phyloP scores from a whole-genome alignment of 352 stramenopile species.

The Phytophthora meadii region DNA sequence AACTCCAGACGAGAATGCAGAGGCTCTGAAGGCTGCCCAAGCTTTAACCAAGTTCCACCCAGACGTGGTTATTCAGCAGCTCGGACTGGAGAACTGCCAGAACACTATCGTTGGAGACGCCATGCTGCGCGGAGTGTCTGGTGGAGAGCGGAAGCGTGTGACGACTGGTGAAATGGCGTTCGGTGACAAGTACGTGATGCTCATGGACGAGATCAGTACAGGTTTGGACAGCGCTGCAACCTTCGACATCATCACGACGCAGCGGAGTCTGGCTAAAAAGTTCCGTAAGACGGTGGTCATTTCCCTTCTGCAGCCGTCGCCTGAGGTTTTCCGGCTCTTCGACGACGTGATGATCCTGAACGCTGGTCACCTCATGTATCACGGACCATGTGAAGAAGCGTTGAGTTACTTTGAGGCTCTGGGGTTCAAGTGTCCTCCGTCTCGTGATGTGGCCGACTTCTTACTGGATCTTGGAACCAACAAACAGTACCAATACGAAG shows the following conservation, averaged over 20 bases:
- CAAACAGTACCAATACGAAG: conserved; percentile 39
- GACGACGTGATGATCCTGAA: conserved; percentile 68
- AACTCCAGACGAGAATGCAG: conserved; percentile 13
- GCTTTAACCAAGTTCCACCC: conserved; percentile 9
- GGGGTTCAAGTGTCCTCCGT: conserved; percentile 31
- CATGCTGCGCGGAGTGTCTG: conserved; percentile 19
- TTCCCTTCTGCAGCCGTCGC: conserved; percentile 57
- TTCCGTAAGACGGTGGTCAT: conserved; percentile 59
- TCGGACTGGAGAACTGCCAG: conserved; percentile 26
- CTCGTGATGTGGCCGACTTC: conserved; percentile 91
- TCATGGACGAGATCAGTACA: conserved; percentile 93
- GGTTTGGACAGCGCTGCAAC: conserved; percentile 91
- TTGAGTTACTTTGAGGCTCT: conserved; percentile 17
- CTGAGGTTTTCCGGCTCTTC: conserved; percentile 50
- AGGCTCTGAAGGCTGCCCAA: conserved; percentile 1
- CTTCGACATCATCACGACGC: conserved; percentile 86
- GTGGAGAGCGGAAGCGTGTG: conserved; percentile 22
- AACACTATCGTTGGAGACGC: conserved; percentile 23
- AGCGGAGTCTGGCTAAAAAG: conserved; percentile 48
- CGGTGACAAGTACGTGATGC: conserved; percentile 33
- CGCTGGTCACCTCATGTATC: conserved; percentile 84
- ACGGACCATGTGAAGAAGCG: conserved; percentile 19
- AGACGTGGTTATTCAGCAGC: conserved; percentile 13
- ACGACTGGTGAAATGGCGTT: conserved; percentile 26
- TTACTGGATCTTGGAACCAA: conserved; percentile 67